These are phyloP conservation scores for Acorus calamus DNA, from an alignment of 106 monocot genomes.

Conservation along the genomic window DNA sequence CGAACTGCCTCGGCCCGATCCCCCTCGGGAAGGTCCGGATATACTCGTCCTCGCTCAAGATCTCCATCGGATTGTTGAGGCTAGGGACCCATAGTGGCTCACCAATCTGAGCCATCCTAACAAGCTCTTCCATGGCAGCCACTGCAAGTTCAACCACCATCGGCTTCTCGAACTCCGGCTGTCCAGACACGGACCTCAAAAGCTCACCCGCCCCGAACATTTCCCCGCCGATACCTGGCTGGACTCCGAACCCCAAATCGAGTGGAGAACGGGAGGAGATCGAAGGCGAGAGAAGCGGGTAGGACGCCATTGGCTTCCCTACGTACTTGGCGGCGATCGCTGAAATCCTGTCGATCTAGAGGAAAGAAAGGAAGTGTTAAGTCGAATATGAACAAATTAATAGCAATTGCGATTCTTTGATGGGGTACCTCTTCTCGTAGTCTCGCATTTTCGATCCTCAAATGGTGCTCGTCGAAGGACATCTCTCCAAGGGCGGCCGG, in stretches of 20 bases:
- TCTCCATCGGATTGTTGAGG: background rate
- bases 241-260: background rate
- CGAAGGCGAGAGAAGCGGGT: no score
- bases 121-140: constrained; percentile 20
- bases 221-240: constrained; percentile 3
- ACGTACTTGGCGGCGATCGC: no score
- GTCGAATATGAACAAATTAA: no score
- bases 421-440: no score
- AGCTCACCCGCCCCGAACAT: constrained; percentile 2
- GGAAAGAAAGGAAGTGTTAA: no score
- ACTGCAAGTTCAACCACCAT: constrained; percentile 11
- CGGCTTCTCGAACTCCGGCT: constrained; percentile 5
- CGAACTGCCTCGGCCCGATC: constrained; percentile 5
- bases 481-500: no score
- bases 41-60: constrained; percentile 14
- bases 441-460: no score
- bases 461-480: no score
- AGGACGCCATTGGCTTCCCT: no score
- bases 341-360: no score
- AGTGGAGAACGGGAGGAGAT: background rate
- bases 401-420: no score
- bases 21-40: constrained; percentile 9
- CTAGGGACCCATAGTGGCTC: constrained; percentile 18
- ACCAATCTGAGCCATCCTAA: constrained; percentile 9
- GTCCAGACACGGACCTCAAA: background rate